phyloP scores from a whole-genome alignment of 2,329 filamentous ascomycete genomes.

The Clonostachys byssicola region DNA sequence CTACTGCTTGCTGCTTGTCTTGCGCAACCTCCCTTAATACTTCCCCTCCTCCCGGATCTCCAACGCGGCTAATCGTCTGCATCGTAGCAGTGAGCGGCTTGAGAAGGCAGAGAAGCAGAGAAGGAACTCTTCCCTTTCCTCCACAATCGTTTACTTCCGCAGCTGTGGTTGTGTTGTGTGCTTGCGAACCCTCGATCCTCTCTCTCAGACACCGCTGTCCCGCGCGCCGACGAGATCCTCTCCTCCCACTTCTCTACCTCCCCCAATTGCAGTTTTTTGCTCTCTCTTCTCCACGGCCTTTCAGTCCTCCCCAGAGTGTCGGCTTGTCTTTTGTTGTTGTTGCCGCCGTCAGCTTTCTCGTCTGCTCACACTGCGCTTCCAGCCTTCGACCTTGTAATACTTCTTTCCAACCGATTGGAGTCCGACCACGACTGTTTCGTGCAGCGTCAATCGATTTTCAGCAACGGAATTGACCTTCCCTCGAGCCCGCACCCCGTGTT shows the following conservation, averaged over 20 bases:
- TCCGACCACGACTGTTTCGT: too few relatives aligned
- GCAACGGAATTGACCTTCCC: background rate
- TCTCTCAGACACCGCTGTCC: too few relatives aligned
- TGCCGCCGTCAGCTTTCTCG: too few relatives aligned
- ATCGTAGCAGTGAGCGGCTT: slow-evolving; percentile 19
- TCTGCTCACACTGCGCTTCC: too few relatives aligned
- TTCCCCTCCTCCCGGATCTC: slow-evolving; percentile 9
- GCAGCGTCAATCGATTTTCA: too few relatives aligned
- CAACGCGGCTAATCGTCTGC: slow-evolving; percentile 23
- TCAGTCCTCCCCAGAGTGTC: background rate
- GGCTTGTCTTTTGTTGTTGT: too few relatives aligned
- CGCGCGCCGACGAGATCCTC: too few relatives aligned
- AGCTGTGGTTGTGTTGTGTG: background rate
- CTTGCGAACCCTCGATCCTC: too few relatives aligned
- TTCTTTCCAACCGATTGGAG: background rate
- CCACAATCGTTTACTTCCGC: slow-evolving; percentile 2
- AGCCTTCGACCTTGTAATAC: background rate
- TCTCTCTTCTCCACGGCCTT: background rate
- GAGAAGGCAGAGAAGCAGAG: slow-evolving; percentile 1
- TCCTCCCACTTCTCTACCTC: background rate
- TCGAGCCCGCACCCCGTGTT: slow-evolving; percentile 5
- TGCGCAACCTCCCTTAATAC: background rate
- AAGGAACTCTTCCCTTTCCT: background rate
- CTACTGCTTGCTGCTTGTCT: slow-evolving; percentile 1
- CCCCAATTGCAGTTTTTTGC: background rate